Base-by-base conservation (phyloP, 2,329 filamentous ascomycete genomes). In the Talaromyces marneffei region DNA sequence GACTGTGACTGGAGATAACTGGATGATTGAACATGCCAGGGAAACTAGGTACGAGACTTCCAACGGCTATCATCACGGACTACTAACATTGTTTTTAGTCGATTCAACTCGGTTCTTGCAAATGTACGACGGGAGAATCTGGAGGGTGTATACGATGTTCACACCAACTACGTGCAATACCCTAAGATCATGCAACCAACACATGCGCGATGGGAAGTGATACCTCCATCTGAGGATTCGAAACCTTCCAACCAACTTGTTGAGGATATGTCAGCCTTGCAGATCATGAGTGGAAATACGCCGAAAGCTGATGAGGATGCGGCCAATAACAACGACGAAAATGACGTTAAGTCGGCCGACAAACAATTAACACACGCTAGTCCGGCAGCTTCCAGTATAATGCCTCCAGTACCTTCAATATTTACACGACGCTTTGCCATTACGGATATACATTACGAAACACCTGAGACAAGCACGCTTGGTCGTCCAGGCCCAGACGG, bases 21-120 rank as follows among this genome's bases (percentile, higher is more conserved):
- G 94, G 94, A 94, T 96, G 84, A 81, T 94, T 61, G 92, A 97
- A 77, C 94, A 99, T 76, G 92, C 92, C 29, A 86, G 90, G 56
- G 91, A 93, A 73, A 91, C 93, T 60, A 93, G 89, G 92, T 95
- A 82, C 69, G 82, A 35, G 8, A 77, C 9, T 44, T 20, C 18
- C 7, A 23, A 3, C 10, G 33, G 5, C 29, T 46, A 12, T 7
- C 5, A 29, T 33, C 2, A 54, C 8, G 20, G 6, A 33, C 9
- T 61, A 20, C 59, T 61, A 37, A 64, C 56, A 63, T 53, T 20
- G 57, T 57, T 9, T 33, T 14, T 66, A 97, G 93, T 72, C 86
- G 86, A 53, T 97, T 94, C 80, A 99, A 97, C 75, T 83, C 89
- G 20, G 79, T 82, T 18, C 83, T 97, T 62, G 83, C 86, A 35